A percentile compares a stretch with the other conserved stretches of the same genome.
phyloP scores from a whole-genome alignment of 78 protist species.

The Polysphondylium violaceum region DNA sequence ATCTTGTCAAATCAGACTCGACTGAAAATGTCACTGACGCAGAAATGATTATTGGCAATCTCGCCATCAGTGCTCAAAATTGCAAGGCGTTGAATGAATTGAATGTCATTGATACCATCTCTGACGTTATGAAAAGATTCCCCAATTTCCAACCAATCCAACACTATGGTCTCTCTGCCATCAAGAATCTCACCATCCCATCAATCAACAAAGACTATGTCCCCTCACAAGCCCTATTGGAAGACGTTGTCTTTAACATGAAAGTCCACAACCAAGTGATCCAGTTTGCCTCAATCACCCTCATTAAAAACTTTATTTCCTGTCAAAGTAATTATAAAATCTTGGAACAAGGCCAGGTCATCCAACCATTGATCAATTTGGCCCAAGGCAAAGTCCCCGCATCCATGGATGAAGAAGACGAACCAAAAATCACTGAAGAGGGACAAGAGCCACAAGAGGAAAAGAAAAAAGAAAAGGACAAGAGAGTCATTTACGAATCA shows the following conservation, averaged over 20 bases:
- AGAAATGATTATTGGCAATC: conserved; percentile 66
- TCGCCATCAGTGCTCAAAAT: conserved; percentile 14
- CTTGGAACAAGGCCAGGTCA: not conserved
- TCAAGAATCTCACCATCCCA: conserved; percentile 27
- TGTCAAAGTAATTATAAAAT: conserved; percentile 10
- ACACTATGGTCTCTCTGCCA: conserved; percentile 15
- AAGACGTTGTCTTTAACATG: conserved; percentile 18
- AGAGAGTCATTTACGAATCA: conserved; percentile 50
- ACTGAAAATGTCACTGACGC: conserved; percentile 32
- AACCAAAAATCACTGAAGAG: conserved; percentile 15
- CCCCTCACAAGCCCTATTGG: not conserved
- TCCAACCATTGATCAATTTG: conserved; percentile 21
- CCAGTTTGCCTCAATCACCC: conserved; percentile 45
- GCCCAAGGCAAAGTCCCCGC: conserved; percentile 53
- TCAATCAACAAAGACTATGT: conserved; percentile 22
- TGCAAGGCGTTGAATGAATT: not conserved
- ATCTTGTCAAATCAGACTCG: conserved; percentile 10
- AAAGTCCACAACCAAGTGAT: conserved; percentile 60
- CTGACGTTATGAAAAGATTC: conserved; percentile 21
- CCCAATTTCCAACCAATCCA: conserved; percentile 77
- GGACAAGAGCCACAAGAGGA: conserved; percentile 11
- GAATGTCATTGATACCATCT: not conserved
- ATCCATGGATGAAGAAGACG: conserved; percentile 40
- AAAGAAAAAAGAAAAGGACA: conserved; percentile 33
- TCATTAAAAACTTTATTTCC: conserved; percentile 33